phyloP scores from a whole-genome alignment of 768 basidiomycete species.

The Pisolithus sp. region DNA sequence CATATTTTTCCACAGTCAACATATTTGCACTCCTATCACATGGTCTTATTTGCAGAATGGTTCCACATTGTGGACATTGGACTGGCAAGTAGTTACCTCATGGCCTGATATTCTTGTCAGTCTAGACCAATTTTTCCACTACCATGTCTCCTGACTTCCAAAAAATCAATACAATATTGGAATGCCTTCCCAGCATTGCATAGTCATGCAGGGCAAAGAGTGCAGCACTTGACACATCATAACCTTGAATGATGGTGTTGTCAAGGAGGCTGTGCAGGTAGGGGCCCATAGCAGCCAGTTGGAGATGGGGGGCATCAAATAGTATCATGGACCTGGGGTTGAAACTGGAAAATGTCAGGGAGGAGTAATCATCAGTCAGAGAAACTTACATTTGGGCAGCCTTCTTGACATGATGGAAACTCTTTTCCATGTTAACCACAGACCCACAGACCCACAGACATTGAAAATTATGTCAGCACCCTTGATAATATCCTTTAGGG shows the following conservation, averaged over 20 bases:
- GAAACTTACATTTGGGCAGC: neutral
- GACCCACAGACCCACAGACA: neutral
- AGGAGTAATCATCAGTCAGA: neutral
- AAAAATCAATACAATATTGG: neutral
- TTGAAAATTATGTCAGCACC: neutral
- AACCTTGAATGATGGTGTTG: neutral
- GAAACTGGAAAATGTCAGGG: neutral
- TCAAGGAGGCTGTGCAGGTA: neutral
- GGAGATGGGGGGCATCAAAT: neutral
- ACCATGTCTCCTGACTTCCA: neutral
- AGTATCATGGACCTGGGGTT: neutral
- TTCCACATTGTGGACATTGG: neutral
- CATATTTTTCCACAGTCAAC: neutral
- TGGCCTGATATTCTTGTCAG: neutral
- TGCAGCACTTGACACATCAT: neutral
- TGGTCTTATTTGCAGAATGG: neutral
- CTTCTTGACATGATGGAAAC: neutral
- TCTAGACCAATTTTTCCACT: neutral
- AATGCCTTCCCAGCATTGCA: neutral
- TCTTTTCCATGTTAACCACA: neutral
- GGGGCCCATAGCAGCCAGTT: neutral
- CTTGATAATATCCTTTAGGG: neutral
- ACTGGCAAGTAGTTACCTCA: too few relatives aligned
- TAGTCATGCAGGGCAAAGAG: neutral
- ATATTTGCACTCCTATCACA: neutral